Evolutionary conservation across 768 basidiomycete species (phyloP).

Genomic region (Imleria badia): DNA sequence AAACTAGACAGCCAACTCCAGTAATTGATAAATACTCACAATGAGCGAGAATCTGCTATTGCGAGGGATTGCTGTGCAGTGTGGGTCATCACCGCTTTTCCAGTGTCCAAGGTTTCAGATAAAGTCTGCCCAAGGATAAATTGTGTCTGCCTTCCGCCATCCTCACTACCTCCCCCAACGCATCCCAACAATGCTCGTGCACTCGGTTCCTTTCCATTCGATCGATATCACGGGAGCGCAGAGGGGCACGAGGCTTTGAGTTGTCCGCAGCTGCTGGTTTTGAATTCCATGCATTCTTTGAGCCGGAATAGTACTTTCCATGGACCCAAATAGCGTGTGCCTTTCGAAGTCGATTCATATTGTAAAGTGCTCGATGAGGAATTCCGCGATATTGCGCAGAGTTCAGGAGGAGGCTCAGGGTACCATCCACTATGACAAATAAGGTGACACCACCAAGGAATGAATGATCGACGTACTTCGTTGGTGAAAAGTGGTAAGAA

Average conservation of each 20-base stretch:
- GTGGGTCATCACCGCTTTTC: constrained; percentile 8
- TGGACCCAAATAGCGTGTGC: constrained; percentile 26
- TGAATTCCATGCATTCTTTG: constrained; percentile 40
- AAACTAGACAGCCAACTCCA: background rate
- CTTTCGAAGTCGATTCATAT: constrained; percentile 40
- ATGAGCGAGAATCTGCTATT: background rate
- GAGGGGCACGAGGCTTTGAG: constrained; percentile 11
- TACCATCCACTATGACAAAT: constrained; percentile 60
- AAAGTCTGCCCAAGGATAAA: constrained; percentile 50
- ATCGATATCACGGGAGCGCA: constrained; percentile 16
- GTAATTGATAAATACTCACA: constrained; percentile 7
- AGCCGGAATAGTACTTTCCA: constrained; percentile 18
- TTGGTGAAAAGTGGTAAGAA: constrained; percentile 55
- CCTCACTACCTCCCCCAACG: constrained; percentile 51
- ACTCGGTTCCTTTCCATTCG: constrained; percentile 28
- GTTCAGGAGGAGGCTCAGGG: constrained; percentile 57
- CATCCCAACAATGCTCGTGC: constrained; percentile 42
- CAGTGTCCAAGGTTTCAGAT: constrained; percentile 26
- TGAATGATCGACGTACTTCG: constrained; percentile 43
- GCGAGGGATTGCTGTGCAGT: background rate
- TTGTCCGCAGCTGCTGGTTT: constrained; percentile 30
- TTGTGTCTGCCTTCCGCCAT: constrained; percentile 59
- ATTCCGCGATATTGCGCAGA: constrained; percentile 65
- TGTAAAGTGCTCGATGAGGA: constrained; percentile 57
- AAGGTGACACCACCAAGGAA: constrained; percentile 2